phyloP scores from a whole-genome alignment of 1,284 basidiomycete genomes.

The Rhodotorula glutinis region DNA sequence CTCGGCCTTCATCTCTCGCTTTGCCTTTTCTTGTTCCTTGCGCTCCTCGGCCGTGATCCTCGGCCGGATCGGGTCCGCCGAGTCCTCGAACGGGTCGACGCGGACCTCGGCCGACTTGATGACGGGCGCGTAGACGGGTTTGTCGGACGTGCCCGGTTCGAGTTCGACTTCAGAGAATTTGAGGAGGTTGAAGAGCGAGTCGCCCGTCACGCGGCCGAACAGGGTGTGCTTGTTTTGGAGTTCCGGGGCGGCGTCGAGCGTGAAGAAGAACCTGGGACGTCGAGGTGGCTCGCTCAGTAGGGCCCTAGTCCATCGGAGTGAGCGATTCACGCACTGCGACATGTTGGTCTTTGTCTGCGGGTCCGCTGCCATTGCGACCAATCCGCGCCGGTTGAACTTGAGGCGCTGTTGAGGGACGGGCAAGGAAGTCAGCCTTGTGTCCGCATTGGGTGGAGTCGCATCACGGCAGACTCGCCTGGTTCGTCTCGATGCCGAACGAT shows the following conservation, averaged over 20 bases:
- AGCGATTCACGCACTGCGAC: conserved; percentile 51
- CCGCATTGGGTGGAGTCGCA: too few species aligned
- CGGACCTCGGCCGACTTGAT: conserved; percentile 56
- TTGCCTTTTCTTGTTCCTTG: conserved; percentile 71
- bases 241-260: conserved; percentile 72
- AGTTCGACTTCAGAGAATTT: conserved; percentile 80
- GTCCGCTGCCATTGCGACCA: conserved; percentile 91
- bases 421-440: too few species aligned
- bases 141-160: conserved; percentile 53
- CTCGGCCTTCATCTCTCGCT: conserved; percentile 69
- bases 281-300: conserved; percentile 51
- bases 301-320: too few species aligned
- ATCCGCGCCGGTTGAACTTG: conserved; percentile 72
- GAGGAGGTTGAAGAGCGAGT: conserved; percentile 51
- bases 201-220: conserved; percentile 45
- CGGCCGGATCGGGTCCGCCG: conserved; percentile 64
- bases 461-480: conserved; percentile 17
- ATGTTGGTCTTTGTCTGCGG: conserved; percentile 55
- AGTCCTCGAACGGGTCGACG: conserved; percentile 70
- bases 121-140: conserved; percentile 85
- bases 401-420: conserved; percentile 65
- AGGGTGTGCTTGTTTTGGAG: conserved; percentile 57
- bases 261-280: conserved; percentile 71
- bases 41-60: conserved; percentile 93
- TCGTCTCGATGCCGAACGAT: conserved; percentile 40